Evolutionary conservation across 805 yeast genomes (phyloP), one percentile per base, ranked within the genome.

Genomic region (Grigorovia humatica): DNA sequence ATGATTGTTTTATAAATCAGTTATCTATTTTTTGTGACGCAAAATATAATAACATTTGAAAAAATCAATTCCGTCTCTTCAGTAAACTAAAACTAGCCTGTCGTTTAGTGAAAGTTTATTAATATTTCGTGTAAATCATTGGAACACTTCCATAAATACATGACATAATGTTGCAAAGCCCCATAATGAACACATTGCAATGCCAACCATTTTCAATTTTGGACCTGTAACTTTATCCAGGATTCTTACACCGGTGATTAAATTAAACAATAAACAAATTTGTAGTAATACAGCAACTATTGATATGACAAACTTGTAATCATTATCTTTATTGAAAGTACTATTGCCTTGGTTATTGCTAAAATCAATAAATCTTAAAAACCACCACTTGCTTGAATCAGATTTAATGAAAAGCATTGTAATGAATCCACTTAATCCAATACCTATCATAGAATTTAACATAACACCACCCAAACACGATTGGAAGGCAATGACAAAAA

Each of bases 381-480:
- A 50, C 65, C 66, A 61, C 62, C 63, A 60, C 8, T 48, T 48
- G 12, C 40, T 46, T 0, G 53, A 47, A 27, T 54, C 52, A 9
- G 53, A 56, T 43, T 57, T 59, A 17, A 60, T 51, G 42, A 63
- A 57, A 5, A 59, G 40, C 64, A 67, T 65, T 1, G 72, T 70
- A 1, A 81, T 56, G 29, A 88, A 55, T 0, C 91, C 90, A 57
- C 87, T 84, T 2, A 84, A 61, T 0, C 98, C 97, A 54, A 93
- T 72, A 0, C 98, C 96, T 19, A 88, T 72, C 51, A 93, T 72
- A 15, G 85, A 70, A 52, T 91, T 85, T 44, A 95, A 68, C 55
- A 91, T 70, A 0, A 96, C 97, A 0, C 97, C 90, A 0, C 98
- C 99, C 59, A 90, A 80, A 62, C 98, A 90, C 0, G 98, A 96